Conservation (phyloP, 306 rosid genomes). For the Quercus mongolica region DNA sequence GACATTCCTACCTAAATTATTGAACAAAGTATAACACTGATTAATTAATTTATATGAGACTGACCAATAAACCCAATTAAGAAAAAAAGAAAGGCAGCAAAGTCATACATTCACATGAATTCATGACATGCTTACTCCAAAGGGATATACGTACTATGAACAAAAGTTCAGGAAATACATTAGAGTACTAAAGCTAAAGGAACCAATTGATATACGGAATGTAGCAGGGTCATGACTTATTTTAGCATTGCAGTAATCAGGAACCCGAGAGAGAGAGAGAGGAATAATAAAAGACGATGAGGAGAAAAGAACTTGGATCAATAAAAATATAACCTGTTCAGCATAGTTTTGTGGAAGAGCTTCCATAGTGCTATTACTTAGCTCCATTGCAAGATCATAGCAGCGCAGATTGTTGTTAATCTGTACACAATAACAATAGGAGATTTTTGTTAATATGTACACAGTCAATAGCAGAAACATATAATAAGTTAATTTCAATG, state of each 20-base stretch:
- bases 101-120: too few species aligned
- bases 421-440: slow-evolving; percentile 37
- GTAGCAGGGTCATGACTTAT: too few species aligned
- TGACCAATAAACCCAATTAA: too few species aligned
- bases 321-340: slow-evolving; percentile 66
- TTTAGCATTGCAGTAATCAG: too few species aligned
- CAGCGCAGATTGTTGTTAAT: slow-evolving; percentile 95
- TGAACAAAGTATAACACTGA: too few species aligned
- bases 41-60: too few species aligned
- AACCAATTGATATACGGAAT: background rate
- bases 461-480: slow-evolving; percentile 2
- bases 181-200: background rate
- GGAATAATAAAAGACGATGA: background rate
- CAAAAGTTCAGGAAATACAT: background rate
- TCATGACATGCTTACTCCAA: background rate
- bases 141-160: background rate
- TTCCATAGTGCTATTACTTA: slow-evolving; percentile 82
- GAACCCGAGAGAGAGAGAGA: too few species aligned
- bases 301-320: slow-evolving; percentile 24
- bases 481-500: slow-evolving; percentile 12
- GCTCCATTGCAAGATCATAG: slow-evolving; percentile 97
- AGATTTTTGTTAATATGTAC: slow-evolving; percentile 80
- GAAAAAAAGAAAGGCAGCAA: too few species aligned
- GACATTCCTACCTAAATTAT: too few species aligned
- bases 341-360: slow-evolving; percentile 92